Evolutionary conservation across 495 filamentous ascomycete species (phyloP).

Genomic region (Aspergillus ellipticus): DNA sequence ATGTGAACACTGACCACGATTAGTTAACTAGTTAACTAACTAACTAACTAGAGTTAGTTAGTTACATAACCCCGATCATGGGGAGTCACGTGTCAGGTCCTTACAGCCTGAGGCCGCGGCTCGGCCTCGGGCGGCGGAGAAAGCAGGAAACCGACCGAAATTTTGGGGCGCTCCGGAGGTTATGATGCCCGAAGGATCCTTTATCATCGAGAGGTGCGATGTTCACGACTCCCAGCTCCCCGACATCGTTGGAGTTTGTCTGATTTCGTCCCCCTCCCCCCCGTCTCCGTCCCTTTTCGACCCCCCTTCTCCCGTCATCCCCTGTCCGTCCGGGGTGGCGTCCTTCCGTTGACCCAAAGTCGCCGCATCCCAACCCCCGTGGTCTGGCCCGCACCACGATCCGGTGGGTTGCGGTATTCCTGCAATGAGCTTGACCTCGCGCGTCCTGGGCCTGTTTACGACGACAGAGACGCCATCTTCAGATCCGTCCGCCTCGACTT

Average conservation of each 20-base stretch:
- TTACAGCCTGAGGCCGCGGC: too few relatives aligned
- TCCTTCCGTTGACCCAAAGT: conserved; percentile 10
- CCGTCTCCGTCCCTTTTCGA: conserved; percentile 15
- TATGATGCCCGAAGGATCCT: neutral
- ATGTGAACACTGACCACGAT: too few relatives aligned
- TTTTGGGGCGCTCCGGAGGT: conserved; percentile 31
- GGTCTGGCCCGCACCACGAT: conserved; percentile 33
- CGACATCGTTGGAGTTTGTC: conserved; percentile 15
- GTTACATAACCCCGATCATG: too few relatives aligned
- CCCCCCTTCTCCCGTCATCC: conserved; percentile 10
- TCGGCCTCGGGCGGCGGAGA: conserved; percentile 29
- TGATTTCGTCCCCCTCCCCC: conserved; percentile 22
- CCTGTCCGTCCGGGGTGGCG: conserved; percentile 12
- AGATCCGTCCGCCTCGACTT: conserved; percentile 15
- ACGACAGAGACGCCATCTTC: conserved; percentile 32
- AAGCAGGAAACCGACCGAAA: conserved; percentile 39
- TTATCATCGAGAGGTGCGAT: conserved; percentile 14
- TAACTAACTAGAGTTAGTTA: too few relatives aligned
- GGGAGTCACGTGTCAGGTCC: too few relatives aligned
- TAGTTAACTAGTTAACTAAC: too few relatives aligned
- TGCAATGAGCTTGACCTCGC: conserved; percentile 48
- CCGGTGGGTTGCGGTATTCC: conserved; percentile 32
- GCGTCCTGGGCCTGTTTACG: conserved; percentile 42
- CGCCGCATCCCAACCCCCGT: conserved; percentile 26
- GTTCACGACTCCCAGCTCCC: conserved; percentile 12